These are phyloP conservation scores for Coniochaeta sp. DNA, from an alignment of 2,329 filamentous ascomycete genomes.

Conservation along the genomic window DNA sequence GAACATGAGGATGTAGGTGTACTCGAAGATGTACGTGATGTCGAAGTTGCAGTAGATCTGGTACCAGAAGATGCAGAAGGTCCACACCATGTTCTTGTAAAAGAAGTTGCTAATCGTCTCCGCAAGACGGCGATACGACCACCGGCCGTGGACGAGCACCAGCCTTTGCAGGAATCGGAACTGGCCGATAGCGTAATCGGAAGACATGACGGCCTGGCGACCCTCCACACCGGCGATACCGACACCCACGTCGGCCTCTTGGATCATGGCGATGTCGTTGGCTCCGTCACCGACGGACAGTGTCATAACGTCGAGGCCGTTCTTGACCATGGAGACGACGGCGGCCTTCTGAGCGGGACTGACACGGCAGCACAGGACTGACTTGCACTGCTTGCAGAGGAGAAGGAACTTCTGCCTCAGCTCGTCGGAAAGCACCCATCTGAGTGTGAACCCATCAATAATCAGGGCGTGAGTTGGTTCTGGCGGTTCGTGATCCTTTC, in stretches of 20 bases:
- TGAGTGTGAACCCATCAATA: conserved; percentile 90
- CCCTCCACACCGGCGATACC: conserved; percentile 92
- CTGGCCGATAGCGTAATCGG: conserved; percentile 91
- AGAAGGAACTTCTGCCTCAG: conserved; percentile 89
- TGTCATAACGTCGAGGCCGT: conserved; percentile 91
- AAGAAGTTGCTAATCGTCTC: conserved; percentile 98
- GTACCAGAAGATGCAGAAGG: conserved; percentile 94
- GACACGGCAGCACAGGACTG: conserved; percentile 94
- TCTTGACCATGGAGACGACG: conserved; percentile 95
- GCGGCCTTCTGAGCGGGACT: conserved; percentile 94
- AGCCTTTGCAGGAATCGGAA: conserved; percentile 83
- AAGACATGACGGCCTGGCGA: conserved; percentile 90
- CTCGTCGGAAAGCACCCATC: conserved; percentile 74
- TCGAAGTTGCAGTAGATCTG: conserved; percentile 95
- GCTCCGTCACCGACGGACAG: conserved; percentile 89
- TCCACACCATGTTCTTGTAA: conserved; percentile 99
- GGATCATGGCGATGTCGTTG: conserved; percentile 97
- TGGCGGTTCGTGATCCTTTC: conserved; percentile 78
- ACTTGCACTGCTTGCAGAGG: conserved; percentile 93
- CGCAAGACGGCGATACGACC: conserved; percentile 90
- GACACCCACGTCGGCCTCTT: conserved; percentile 93
- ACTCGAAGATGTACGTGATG: conserved; percentile 94
- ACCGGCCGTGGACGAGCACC: conserved; percentile 83
- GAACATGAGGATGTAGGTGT: conserved; percentile 94
- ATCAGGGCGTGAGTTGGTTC: conserved; percentile 84